Percentiles rank a stretch among this genome's conserved stretches.
phyloP scores from a whole-genome alignment of 2,329 filamentous ascomycete genomes.

The Colletotrichum chlorophyti region DNA sequence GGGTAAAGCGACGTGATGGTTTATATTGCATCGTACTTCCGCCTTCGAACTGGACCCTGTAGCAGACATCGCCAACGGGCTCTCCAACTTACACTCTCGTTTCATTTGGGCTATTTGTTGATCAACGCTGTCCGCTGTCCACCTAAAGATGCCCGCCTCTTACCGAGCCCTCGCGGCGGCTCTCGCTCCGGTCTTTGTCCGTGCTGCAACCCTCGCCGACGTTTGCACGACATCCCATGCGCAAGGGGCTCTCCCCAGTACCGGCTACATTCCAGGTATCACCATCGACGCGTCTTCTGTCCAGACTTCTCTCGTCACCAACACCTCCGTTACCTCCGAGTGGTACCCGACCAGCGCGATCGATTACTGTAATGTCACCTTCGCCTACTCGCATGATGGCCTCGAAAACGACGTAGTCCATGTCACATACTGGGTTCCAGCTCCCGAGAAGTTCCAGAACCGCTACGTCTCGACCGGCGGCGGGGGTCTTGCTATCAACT shows the following conservation, averaged over 20 bases:
- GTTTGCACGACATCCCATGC: conserved; percentile 32
- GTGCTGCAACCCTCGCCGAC: conserved; percentile 30
- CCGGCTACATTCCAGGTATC: conserved; percentile 34
- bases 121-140: not conserved
- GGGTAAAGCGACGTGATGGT: not conserved
- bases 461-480: conserved; percentile 54
- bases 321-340: conserved; percentile 36
- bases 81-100: not conserved
- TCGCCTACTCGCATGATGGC: conserved; percentile 52
- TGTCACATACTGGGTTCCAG: conserved; percentile 49
- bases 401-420: conserved; percentile 39
- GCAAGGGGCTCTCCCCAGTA: conserved; percentile 31
- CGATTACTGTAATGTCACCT: conserved; percentile 54
- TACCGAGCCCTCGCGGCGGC: not conserved
- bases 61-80: too few species aligned
- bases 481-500: conserved; percentile 53
- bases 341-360: conserved; percentile 39
- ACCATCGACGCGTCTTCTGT: conserved; percentile 37
- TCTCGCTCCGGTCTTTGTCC: conserved; percentile 11
- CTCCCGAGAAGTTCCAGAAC: conserved; percentile 49
- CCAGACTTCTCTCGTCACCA: conserved; percentile 38
- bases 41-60: too few species aligned
- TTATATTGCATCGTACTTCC: not conserved
- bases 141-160: not conserved
- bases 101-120: not conserved